Evolutionary conservation across 2,329 filamentous ascomycete genomes (phyloP), one percentile per base, ranked within the genome.

Genomic region (Aspergillus quadricinctus): DNA sequence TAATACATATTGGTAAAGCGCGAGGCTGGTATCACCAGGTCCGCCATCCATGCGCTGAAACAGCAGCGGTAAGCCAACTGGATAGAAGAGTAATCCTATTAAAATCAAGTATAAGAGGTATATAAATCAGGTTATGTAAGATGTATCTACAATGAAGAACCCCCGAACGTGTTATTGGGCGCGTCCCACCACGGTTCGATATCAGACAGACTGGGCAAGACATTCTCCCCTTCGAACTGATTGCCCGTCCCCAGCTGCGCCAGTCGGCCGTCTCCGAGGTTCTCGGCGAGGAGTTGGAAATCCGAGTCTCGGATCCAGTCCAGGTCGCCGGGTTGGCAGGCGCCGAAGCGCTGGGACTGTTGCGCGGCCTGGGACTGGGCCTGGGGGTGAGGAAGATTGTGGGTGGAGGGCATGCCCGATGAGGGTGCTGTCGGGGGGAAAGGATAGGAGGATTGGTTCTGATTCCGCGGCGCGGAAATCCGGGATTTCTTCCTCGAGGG

Each of bases 161-260:
- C 61, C 48, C 63, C 58, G 23, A 63, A 50, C 9, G 53, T 52
- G 49, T 60, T 59, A 41, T 57, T 57, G 0, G 66, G 57, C 2
- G 66, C 61, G 46, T 65, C 67, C 70, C 70, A 72, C 70, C 70
- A 72, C 1, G 65, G 60, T 41, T 70, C 69, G 25, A 72, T 64
- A 57, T 70, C 68, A 9, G 60, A 60, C 7, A 65, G 48, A 55
- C 43, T 62, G 6, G 65, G 65, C 19, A 67, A 52, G 23, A 28
- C 49, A 14, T 54, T 27, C 5, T 61, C 58, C 3, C 59, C 59
- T 10, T 48, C 52, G 48, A 55, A 61, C 23, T 56, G 23, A 21
- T 19, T 53, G 1, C 48, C 11, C 8, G 45, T 56, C 1, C 56
- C 64, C 14, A 69, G 48, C 10, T 62, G 62, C 9, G 66, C 58